Base-by-base conservation (phyloP, 306 rosid genomes). In the Sphenostylis stenocarpa region DNA sequence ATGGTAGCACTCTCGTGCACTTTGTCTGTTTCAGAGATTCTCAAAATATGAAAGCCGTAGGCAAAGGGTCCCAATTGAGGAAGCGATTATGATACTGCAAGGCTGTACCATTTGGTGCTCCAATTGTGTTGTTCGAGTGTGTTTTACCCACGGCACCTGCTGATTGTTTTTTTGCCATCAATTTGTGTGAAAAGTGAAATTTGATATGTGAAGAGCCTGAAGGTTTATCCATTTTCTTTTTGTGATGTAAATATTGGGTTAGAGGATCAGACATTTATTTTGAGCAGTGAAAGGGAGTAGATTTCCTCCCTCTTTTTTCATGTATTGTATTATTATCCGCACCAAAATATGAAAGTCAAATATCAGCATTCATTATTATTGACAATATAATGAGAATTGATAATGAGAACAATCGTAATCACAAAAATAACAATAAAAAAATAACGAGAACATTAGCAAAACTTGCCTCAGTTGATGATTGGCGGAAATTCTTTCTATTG, bases 11-110 rank as follows among this genome's bases (percentile, higher is more conserved):
- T 65, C 87, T 96, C 0, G 97, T 96, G 69, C 98, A 92, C 83
- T 96, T 96, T 3, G 97, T 91, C 64, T 96, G 99, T 87, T 92
- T 96, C 66, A 89, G 90, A 77, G 98, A 90, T 84, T 96, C 98
- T 13, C 98, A 96, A 75, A 92, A 76, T 74, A 96, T 92, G 96
- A 96, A 88, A 91, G 95, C 90, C 9, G 89, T 89, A 78, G 82
- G 86, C 47, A 92, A 89, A 76, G 96, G 92, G 17, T 83, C 86
- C 11, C 89, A 90, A 2, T 73, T 83, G 77, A 85, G 89, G 86
- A 92, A 81, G 89, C 82, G 87, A 62, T 70, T 45, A 43, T 85
- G 75, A 74, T 79, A n/a, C 63, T 52, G 73, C 51, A 67, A 16
- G 24, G 28, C 66, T 63, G 14, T 67, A 62, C 56, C 52, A 70